Conservation (phyloP, 2,329 filamentous ascomycete species). For the Didymella sp. region DNA sequence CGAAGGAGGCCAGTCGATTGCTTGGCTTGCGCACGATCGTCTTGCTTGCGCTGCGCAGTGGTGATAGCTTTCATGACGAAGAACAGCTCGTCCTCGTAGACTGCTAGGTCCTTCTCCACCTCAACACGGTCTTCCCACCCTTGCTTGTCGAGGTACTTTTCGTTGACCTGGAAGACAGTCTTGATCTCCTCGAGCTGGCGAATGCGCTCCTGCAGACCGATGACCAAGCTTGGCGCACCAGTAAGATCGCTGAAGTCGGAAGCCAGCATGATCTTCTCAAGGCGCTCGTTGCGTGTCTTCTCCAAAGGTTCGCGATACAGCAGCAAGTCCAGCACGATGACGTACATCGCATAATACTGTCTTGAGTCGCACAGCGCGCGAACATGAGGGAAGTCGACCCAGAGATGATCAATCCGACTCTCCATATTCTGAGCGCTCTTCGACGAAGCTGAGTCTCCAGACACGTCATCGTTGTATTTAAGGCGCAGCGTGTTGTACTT, state of each 20-base stretch:
- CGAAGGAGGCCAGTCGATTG: constrained; percentile 81
- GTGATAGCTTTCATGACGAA: constrained; percentile 99
- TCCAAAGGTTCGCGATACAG: constrained; percentile 96
- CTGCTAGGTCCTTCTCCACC: constrained; percentile 87
- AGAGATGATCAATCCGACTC: constrained; percentile 91
- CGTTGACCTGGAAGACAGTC: constrained; percentile 91
- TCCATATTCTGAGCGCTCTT: constrained; percentile 64
- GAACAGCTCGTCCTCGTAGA: constrained; percentile 95
- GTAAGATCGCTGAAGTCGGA: constrained; percentile 98
- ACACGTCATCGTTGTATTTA: constrained; percentile 96
- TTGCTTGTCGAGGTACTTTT: constrained; percentile 81
- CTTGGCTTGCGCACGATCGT: constrained; percentile 67
- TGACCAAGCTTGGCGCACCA: constrained; percentile 91
- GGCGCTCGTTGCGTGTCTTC: constrained; percentile 91
- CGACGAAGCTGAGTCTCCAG: constrained; percentile 60
- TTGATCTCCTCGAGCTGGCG: constrained; percentile 96
- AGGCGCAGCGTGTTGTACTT: constrained; percentile 97
- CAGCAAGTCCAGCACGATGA: constrained; percentile 94
- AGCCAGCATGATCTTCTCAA: constrained; percentile 98
- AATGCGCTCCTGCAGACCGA: constrained; percentile 88
- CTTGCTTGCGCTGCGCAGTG: constrained; percentile 85
- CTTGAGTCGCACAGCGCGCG: constrained; percentile 95
- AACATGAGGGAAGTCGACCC: constrained; percentile 94
- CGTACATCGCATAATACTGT: constrained; percentile 97
- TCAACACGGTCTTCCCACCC: constrained; percentile 90